Evolutionary conservation across 371 early-diverging fungal genomes (phyloP).

Genomic region (Dichotomocladium elegans): DNA sequence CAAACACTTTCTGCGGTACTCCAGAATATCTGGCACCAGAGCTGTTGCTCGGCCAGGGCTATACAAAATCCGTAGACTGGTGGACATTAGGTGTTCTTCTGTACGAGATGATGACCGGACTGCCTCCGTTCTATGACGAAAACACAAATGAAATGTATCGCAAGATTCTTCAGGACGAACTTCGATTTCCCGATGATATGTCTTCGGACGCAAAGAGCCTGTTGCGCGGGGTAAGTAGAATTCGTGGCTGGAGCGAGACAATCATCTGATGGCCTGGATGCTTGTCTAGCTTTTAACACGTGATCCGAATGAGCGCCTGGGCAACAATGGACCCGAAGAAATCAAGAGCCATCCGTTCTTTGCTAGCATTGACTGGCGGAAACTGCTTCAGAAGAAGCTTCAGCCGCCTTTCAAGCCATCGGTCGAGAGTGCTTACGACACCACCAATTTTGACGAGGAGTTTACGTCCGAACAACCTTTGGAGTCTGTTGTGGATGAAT

Average conservation of each 20-base stretch:
- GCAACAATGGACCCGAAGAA: constrained; percentile 80
- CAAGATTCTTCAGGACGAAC: constrained; percentile 82
- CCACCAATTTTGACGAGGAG: constrained; percentile 82
- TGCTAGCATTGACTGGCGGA: constrained; percentile 89
- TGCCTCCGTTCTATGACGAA: constrained; percentile 96
- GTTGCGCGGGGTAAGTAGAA: constrained; percentile 58
- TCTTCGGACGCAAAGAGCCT: constrained; percentile 70
- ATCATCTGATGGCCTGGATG: too few relatives aligned
- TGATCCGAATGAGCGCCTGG: constrained; percentile 82
- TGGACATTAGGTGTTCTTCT: constrained; percentile 96
- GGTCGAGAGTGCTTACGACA: constrained; percentile 75
- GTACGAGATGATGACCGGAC: constrained; percentile 94
- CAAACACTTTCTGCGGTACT: constrained; percentile 98
- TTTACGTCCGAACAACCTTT: constrained; percentile 80
- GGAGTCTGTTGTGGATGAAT: constrained; percentile 82
- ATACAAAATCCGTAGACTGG: constrained; percentile 96
- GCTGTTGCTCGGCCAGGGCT: constrained; percentile 85
- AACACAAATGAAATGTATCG: constrained; percentile 95
- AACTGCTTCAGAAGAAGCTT: constrained; percentile 78
- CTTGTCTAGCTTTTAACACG: constrained; percentile 67
- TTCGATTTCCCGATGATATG: constrained; percentile 84
- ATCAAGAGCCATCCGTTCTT: constrained; percentile 93
- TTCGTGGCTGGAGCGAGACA: neutral
- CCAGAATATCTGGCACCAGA: constrained; percentile 99
- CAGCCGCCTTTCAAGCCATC: constrained; percentile 94